Percentiles rank a stretch among this genome's conserved stretches.
Evolutionary conservation across 352 stramenopile species (phyloP).

Genomic region (Phytophthora podocarpi): DNA sequence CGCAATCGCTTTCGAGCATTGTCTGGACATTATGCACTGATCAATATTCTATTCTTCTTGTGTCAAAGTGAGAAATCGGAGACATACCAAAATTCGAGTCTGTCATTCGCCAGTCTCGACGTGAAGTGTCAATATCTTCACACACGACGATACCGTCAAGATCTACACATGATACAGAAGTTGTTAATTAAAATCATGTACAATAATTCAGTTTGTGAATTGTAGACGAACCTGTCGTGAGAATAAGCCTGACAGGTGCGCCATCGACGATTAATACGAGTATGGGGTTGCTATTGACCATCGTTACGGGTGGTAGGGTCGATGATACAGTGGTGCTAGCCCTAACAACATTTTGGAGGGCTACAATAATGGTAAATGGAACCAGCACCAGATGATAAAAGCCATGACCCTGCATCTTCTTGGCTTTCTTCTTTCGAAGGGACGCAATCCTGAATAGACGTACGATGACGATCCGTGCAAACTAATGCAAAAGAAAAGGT

Average conservation of each 20-base stretch:
- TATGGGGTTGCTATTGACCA: slow-evolving; percentile 31
- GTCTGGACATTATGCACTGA: too few relatives aligned
- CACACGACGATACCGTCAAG: slow-evolving; percentile 33
- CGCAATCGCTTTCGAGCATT: slow-evolving; percentile 60
- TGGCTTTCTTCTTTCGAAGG: too few relatives aligned
- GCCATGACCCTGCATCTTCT: neutral
- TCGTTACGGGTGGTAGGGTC: slow-evolving; percentile 19
- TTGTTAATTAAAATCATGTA: too few relatives aligned
- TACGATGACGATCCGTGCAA: too few relatives aligned
- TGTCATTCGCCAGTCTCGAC: slow-evolving; percentile 30
- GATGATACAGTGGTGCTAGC: neutral
- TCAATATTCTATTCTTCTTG: too few relatives aligned
- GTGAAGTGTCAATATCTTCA: slow-evolving; percentile 21
- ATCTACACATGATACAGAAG: too few relatives aligned
- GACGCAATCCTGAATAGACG: slow-evolving; percentile 21
- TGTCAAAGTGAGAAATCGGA: neutral
- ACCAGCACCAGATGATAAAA: neutral
- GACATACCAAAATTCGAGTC: slow-evolving; percentile 32
- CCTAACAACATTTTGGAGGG: neutral
- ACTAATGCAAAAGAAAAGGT: too few relatives aligned
- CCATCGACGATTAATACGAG: slow-evolving; percentile 24
- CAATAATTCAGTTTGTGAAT: too few relatives aligned
- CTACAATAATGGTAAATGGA: neutral
- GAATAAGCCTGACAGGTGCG: slow-evolving; percentile 11
- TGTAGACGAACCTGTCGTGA: slow-evolving; percentile 24